phyloP scores from a whole-genome alignment of 495 filamentous ascomycete species.

The Aspergillus diversus region DNA sequence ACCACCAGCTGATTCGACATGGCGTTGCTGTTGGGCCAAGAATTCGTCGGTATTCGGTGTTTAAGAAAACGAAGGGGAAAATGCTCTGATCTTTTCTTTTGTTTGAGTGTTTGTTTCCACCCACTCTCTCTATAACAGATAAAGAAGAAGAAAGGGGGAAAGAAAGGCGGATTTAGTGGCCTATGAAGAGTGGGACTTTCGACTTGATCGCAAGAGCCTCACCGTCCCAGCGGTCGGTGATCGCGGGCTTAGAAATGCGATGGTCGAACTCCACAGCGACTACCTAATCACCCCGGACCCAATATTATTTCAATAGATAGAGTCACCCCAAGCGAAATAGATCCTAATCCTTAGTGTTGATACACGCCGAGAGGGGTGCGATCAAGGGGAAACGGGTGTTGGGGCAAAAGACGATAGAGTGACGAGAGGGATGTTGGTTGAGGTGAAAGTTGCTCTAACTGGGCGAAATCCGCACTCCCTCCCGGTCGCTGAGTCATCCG shows the following conservation, averaged over 20 bases:
- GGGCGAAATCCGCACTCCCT: conserved; percentile 48
- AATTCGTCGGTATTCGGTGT: conserved; percentile 17
- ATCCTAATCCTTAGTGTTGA: not conserved
- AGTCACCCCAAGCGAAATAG: conserved; percentile 9
- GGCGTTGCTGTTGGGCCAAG: conserved; percentile 22
- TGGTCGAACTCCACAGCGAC: conserved; percentile 21
- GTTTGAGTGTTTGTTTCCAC: not conserved
- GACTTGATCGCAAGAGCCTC: conserved; percentile 22
- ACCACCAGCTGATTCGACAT: conserved; percentile 72
- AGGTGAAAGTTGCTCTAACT: conserved; percentile 46
- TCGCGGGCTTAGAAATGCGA: conserved; percentile 28
- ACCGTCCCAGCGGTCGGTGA: conserved; percentile 27
- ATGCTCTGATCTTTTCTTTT: conserved; percentile 9
- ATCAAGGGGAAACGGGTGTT: conserved; percentile 5
- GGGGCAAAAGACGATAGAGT: conserved; percentile 14
- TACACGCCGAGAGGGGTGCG: not conserved
- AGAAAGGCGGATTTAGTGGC: conserved; percentile 5
- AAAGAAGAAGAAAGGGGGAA: conserved; percentile 10
- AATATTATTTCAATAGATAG: conserved; percentile 20
- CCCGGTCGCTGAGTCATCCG: conserved; percentile 44
- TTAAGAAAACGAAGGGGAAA: conserved; percentile 14
- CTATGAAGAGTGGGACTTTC: conserved; percentile 17
- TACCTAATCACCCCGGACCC: conserved; percentile 19
- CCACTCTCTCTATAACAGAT: conserved; percentile 13
- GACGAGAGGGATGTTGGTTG: conserved; percentile 40